Evolutionary conservation across 805 yeast genomes (phyloP).

Genomic region (Zygosaccharomyces rouxii): DNA sequence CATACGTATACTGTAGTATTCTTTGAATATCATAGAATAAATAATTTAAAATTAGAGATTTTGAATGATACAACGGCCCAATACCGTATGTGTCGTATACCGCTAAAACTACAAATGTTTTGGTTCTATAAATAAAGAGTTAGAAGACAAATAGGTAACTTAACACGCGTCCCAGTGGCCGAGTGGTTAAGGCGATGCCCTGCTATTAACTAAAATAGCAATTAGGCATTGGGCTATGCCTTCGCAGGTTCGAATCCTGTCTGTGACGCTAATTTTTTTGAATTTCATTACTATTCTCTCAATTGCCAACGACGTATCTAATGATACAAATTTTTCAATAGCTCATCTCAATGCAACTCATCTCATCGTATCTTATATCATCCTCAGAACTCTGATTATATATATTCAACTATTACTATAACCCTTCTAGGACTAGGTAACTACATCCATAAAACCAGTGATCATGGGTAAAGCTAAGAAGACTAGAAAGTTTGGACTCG

Average conservation of each 20-base stretch:
- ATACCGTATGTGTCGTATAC: no score
- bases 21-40: neutral
- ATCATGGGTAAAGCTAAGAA: conserved; percentile 98
- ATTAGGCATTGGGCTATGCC: conserved; percentile 84
- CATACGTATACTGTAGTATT: neutral
- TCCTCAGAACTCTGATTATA: neutral
- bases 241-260: conserved; percentile 99
- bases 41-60: no score
- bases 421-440: no score
- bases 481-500: conserved; percentile 93
- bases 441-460: conserved; percentile 60
- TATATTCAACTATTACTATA: conserved; percentile 1
- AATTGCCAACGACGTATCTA: conserved; percentile 3
- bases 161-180: conserved; percentile 64
- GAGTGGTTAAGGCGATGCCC: conserved; percentile 94
- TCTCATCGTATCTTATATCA: neutral
- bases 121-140: no score
- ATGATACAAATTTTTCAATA: conserved; percentile 11
- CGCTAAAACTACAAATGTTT: no score
- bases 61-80: no score
- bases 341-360: conserved; percentile 13
- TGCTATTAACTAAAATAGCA: conserved; percentile 53
- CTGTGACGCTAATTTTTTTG: conserved; percentile 78
- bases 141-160: neutral
- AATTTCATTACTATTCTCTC: neutral